A percentile compares a stretch with the other conserved stretches of the same genome.
Conservation (phyloP, 768 basidiomycete genomes). For the Xerocomus potaroensis region DNA sequence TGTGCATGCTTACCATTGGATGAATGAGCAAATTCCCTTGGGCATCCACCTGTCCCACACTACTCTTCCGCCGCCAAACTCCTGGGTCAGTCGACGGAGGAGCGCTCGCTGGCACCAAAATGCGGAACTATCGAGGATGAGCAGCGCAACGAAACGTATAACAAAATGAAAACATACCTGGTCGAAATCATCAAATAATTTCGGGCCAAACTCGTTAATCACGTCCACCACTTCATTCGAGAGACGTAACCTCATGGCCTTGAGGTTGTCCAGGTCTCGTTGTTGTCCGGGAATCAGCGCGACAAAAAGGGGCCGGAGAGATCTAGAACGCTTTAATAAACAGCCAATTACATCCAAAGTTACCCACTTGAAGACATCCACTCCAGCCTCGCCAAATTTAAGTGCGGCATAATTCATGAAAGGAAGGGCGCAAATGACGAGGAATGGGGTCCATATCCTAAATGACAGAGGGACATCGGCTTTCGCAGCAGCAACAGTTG, state of each 20-base stretch:
- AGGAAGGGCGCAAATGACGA: conserved; percentile 71
- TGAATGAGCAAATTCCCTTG: conserved; percentile 83
- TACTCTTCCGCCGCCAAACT: conserved; percentile 75
- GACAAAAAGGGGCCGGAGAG: conserved; percentile 83
- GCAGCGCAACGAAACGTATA: neutral
- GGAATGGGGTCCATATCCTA: conserved; percentile 71
- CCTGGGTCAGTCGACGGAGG: conserved; percentile 77
- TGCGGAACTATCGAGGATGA: conserved; percentile 54
- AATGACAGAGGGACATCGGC: conserved; percentile 59
- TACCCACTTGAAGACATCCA: conserved; percentile 94
- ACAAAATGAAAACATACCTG: conserved; percentile 44
- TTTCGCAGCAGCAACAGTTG: conserved; percentile 66
- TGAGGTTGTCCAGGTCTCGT: conserved; percentile 69
- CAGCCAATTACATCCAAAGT: neutral
- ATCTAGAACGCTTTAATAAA: conserved; percentile 44
- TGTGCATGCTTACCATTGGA: conserved; percentile 61
- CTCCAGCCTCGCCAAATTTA: conserved; percentile 96
- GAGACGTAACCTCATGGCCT: conserved; percentile 66
- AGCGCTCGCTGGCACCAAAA: conserved; percentile 74
- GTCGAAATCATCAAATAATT: conserved; percentile 83
- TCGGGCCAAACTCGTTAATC: conserved; percentile 86
- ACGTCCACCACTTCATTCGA: conserved; percentile 80
- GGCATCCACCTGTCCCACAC: conserved; percentile 78
- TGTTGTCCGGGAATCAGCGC: conserved; percentile 88
- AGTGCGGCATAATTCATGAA: conserved; percentile 90